Base-by-base conservation (phyloP, 805 yeast species). In the Nakazawaea peltata region DNA sequence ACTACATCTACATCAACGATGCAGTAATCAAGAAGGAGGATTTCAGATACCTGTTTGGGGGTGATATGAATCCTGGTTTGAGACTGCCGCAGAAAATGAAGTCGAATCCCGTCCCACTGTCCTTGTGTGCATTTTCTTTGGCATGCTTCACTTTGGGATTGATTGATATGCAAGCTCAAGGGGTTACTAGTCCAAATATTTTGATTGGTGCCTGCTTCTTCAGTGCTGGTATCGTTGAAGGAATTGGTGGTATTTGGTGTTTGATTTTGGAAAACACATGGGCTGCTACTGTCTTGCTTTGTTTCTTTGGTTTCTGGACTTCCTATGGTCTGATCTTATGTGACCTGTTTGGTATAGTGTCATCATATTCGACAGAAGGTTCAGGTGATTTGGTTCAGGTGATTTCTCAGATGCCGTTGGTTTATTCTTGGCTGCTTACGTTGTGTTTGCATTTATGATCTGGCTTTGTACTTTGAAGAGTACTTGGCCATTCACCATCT, bases 1-100 rank as follows among this genome's bases (percentile, higher is more conserved):
- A 66, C 26, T 54, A 56, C 41, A 57, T 69, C 27, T 58, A 59
- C 38, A 58, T 69, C 28, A 69, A 67, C 34, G 59, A 61, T 34
- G 47, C 53, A 26, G 54, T 59, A 18, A 69, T 74, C 53, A 61
- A 63, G 37, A 65, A 71, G 36, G 63, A 63, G 19, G 87, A 80
- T 37, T 67, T 80, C 43, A 53, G 74, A 44, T 61, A 62, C 23
- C 86, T 84, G 2, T 77, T 78, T 48, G 83, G 81, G 12, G 83
- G 82, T 47, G 61, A 62, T 8, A 55, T 69, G 38, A 64, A 65
- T 33, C 62, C 72, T 4, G 67, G 74, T 34, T 48, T 57, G 25
- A 28, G 37, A 6, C 47, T 56, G 6, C 53, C 58, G 1, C 44
- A 46, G 32, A 41, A 48, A 23, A 47, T 48, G 16, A 53, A 48